phyloP scores from a whole-genome alignment of 371 early-diverging fungal genomes.

The Mortierella sp. region DNA sequence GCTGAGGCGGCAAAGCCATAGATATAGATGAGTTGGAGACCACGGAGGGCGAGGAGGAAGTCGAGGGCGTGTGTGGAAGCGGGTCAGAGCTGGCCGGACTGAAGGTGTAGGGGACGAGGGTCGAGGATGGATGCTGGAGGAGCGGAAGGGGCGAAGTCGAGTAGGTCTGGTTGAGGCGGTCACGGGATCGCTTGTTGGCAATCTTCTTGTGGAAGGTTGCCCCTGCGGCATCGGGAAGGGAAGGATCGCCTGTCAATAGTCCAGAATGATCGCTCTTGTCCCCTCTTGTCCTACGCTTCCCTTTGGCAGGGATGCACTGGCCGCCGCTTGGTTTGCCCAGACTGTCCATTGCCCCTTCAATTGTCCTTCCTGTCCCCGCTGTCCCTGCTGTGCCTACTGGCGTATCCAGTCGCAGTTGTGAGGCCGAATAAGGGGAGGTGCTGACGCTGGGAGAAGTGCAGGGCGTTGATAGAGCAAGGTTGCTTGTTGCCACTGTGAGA shows the following conservation, averaged over 20 bases:
- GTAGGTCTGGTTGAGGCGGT: conserved; percentile 8
- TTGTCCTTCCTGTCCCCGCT: neutral
- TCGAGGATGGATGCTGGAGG: neutral
- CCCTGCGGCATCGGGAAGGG: neutral
- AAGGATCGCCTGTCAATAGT: neutral
- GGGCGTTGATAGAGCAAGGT: conserved; percentile 19
- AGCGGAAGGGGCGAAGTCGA: conserved; percentile 8
- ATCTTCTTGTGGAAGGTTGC: conserved; percentile 10
- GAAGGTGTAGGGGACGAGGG: neutral
- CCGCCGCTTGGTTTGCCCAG: neutral
- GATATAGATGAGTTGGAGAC: conserved; percentile 1
- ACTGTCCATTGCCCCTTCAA: neutral
- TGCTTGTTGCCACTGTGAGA: conserved; percentile 21
- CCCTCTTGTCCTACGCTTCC: conserved; percentile 9
- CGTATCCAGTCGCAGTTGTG: neutral
- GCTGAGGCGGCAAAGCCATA: conserved; percentile 1
- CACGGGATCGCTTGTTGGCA: conserved; percentile 21
- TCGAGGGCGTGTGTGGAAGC: neutral
- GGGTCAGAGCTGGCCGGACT: neutral
- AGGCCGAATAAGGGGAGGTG: conserved; percentile 2
- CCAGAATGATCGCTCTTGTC: neutral
- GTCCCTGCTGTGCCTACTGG: no score
- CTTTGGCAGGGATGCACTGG: neutral
- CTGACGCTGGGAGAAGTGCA: conserved; percentile 16
- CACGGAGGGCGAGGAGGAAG: neutral